phyloP scores from a whole-genome alignment of 2,329 filamentous ascomycete species.

The Canariomyces notabilis region DNA sequence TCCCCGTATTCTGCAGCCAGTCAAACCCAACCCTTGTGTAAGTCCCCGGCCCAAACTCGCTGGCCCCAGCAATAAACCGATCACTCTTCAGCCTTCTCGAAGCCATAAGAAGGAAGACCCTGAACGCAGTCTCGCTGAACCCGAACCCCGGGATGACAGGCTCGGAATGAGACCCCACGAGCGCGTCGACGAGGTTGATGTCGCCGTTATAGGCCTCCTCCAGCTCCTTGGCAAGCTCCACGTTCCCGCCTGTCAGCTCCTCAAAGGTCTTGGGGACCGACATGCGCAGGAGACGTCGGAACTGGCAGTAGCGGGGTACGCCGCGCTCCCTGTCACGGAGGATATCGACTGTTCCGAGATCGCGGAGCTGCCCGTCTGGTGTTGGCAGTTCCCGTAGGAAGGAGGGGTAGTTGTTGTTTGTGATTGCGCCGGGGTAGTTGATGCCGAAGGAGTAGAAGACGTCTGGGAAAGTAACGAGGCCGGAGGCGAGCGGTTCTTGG shows the following conservation, averaged over 20 bases:
- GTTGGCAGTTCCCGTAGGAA: slow-evolving; percentile 38
- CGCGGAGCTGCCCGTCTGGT: slow-evolving; percentile 37
- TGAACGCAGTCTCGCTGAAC: slow-evolving; percentile 44
- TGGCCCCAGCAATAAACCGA: slow-evolving; percentile 39
- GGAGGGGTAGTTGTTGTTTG: slow-evolving; percentile 32
- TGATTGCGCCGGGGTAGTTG: slow-evolving; percentile 44
- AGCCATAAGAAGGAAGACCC: slow-evolving; percentile 43
- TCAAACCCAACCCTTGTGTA: slow-evolving; percentile 38
- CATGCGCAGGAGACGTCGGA: slow-evolving; percentile 40
- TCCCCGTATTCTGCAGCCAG: slow-evolving; percentile 39
- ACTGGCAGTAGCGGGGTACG: slow-evolving; percentile 41
- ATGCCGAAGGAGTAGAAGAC: slow-evolving; percentile 43
- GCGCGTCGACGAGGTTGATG: slow-evolving; percentile 38
- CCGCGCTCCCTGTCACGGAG: slow-evolving; percentile 43
- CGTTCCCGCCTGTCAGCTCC: slow-evolving; percentile 36
- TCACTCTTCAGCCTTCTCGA: slow-evolving; percentile 39
- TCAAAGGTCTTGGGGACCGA: slow-evolving; percentile 33
- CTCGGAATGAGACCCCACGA: slow-evolving; percentile 40
- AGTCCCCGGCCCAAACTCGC: slow-evolving; percentile 31
- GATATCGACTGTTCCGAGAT: slow-evolving; percentile 43
- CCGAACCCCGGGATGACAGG: slow-evolving; percentile 41
- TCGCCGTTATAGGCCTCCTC: slow-evolving; percentile 36
- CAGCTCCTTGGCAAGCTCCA: slow-evolving; percentile 33
- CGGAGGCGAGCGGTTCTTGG: background rate
- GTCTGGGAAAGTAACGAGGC: slow-evolving; percentile 29